Percentiles rank a stretch among this genome's conserved stretches.
phyloP scores from a whole-genome alignment of 192 early-diverging fungal species.

The Backusella liffmaniae region DNA sequence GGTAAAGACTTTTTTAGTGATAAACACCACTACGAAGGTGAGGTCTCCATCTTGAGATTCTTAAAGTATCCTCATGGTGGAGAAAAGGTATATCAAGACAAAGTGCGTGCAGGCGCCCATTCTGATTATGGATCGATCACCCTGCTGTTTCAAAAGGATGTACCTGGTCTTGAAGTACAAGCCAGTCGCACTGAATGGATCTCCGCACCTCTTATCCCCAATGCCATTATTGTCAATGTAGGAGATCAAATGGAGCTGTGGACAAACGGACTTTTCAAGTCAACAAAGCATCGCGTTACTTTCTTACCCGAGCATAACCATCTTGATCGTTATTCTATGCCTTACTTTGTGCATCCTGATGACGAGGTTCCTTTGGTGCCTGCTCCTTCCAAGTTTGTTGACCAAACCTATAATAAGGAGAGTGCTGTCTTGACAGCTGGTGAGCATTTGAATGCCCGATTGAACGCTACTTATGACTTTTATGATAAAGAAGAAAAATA shows the following conservation, averaged over 20 bases:
- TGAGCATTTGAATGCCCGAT: slow-evolving; percentile 45
- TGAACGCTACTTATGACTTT: slow-evolving; percentile 38
- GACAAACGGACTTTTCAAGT: slow-evolving; percentile 60
- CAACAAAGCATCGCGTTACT: slow-evolving; percentile 61
- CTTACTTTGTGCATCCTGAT: slow-evolving; percentile 60
- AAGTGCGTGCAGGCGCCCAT: slow-evolving; percentile 50
- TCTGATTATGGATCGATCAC: slow-evolving; percentile 74
- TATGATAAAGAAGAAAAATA: slow-evolving; percentile 2
- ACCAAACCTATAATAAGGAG: slow-evolving; percentile 27
- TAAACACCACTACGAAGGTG: slow-evolving; percentile 48
- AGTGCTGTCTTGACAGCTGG: slow-evolving; percentile 47
- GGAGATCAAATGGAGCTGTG: slow-evolving; percentile 63
- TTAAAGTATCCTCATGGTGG: slow-evolving; percentile 57
- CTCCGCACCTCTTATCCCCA: slow-evolving; percentile 55
- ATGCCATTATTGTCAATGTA: slow-evolving; percentile 58
- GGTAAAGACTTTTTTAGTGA: slow-evolving; percentile 50
- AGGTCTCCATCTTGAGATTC: slow-evolving; percentile 53
- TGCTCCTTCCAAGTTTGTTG: slow-evolving; percentile 42
- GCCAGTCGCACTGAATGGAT: slow-evolving; percentile 51
- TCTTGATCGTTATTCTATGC: slow-evolving; percentile 59
- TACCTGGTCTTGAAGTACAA: slow-evolving; percentile 57
- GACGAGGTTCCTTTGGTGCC: slow-evolving; percentile 43
- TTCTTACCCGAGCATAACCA: slow-evolving; percentile 50
- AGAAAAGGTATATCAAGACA: slow-evolving; percentile 40
- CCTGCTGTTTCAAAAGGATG: slow-evolving; percentile 64